Percentiles rank a stretch among this genome's conserved stretches.
Evolutionary conservation across 805 yeast genomes (phyloP).

Genomic region (Priceomyces medius): DNA sequence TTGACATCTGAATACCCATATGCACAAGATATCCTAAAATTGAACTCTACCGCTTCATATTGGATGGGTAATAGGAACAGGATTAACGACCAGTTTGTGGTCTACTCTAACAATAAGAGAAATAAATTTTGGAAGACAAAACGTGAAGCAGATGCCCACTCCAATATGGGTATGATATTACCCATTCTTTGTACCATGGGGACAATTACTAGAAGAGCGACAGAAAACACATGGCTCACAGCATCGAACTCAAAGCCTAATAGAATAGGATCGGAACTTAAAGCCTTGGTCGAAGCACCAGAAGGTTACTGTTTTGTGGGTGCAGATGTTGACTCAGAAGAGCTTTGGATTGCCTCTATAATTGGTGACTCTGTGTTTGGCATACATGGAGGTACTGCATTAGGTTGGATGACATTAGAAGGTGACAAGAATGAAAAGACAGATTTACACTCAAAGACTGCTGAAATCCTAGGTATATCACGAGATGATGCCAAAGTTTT

Average conservation of each 20-base stretch:
- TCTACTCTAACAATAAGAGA: constrained; percentile 39
- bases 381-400: constrained; percentile 92
- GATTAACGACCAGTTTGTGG: constrained; percentile 81
- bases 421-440: constrained; percentile 91
- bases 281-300: constrained; percentile 84
- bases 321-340: constrained; percentile 98
- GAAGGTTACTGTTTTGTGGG: constrained; percentile 90
- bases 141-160: constrained; percentile 19
- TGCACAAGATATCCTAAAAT: constrained; percentile 75
- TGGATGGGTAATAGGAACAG: constrained; percentile 92
- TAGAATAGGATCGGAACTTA: constrained; percentile 90
- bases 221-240: constrained; percentile 96
- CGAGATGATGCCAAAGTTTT: constrained; percentile 92
- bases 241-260: constrained; percentile 89
- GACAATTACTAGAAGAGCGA: constrained; percentile 93
- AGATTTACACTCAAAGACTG: constrained; percentile 93
- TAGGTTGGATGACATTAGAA: constrained; percentile 99
- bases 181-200: constrained; percentile 93
- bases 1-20: constrained; percentile 67
- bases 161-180: constrained; percentile 65
- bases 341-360: constrained; percentile 94
- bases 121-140: constrained; percentile 26
- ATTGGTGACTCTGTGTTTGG: constrained; percentile 89
- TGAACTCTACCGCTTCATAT: constrained; percentile 79
- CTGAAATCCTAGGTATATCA: constrained; percentile 81